These are phyloP conservation scores for Fraxinus anomala DNA, from an alignment of 257 asterid species.

Conservation along the genomic window DNA sequence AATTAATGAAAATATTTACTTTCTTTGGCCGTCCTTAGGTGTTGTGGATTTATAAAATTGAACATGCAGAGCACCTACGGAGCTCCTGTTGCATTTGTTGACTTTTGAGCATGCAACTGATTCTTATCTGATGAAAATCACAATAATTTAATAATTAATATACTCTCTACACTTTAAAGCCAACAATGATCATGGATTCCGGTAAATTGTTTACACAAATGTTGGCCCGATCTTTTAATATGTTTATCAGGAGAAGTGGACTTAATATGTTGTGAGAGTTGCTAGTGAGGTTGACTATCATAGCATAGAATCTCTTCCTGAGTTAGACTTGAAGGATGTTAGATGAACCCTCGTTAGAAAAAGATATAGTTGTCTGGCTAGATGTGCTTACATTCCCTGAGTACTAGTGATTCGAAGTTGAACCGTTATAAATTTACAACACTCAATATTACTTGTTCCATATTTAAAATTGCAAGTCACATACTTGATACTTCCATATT, in stretches of 20 bases:
- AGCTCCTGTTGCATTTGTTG: conserved; percentile 96
- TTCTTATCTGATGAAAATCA: too few relatives aligned
- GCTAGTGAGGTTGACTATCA: not conserved
- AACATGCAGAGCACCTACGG: conserved; percentile 97
- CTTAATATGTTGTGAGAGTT: not conserved
- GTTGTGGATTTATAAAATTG: conserved; percentile 83
- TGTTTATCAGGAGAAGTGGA: not conserved
- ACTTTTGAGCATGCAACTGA: conserved; percentile 64
- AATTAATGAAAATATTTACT: not conserved
- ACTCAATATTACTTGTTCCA: not conserved
- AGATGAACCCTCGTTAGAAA: not conserved
- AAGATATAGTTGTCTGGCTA: not conserved
- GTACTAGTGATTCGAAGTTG: not conserved
- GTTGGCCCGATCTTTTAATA: not conserved
- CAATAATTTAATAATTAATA: too few relatives aligned
- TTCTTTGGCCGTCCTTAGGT: conserved; percentile 40
- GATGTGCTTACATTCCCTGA: not conserved
- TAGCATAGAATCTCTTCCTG: not conserved
- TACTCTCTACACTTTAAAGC: not conserved
- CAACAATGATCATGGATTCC: not conserved
- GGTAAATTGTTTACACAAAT: not conserved
- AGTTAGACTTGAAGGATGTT: not conserved
- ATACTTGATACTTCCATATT: not conserved
- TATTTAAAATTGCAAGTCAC: not conserved
- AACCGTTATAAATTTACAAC: not conserved